phyloP scores from a whole-genome alignment of 371 early-diverging fungal species.

The Haplosporangium sp. region DNA sequence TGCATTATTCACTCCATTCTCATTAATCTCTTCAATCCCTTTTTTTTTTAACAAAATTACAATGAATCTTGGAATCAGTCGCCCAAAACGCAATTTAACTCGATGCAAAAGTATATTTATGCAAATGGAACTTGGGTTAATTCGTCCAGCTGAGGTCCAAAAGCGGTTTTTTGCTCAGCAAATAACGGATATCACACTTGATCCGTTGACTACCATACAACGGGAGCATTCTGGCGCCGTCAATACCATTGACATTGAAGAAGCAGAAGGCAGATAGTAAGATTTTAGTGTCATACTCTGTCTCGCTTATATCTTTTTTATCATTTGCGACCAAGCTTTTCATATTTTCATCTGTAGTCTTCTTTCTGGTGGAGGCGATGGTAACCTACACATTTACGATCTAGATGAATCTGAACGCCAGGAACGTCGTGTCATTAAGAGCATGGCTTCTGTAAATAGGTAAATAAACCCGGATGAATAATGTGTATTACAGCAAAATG shows the following conservation, averaged over 20 bases:
- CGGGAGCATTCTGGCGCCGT: conserved; percentile 63
- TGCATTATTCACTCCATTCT: not conserved
- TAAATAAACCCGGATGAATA: conserved; percentile 18
- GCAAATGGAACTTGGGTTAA: conserved; percentile 29
- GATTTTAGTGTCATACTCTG: conserved; percentile 3
- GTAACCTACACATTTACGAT: conserved; percentile 78
- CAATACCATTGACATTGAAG: conserved; percentile 67
- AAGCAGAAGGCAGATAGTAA: conserved; percentile 72
- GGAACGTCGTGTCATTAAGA: conserved; percentile 57
- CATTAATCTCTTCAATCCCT: not conserved
- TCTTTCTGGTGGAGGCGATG: conserved; percentile 77
- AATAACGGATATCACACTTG: conserved; percentile 31
- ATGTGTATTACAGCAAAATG: too few species aligned
- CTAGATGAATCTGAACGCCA: conserved; percentile 59
- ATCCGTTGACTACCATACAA: conserved; percentile 35
- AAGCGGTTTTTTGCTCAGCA: conserved; percentile 17
- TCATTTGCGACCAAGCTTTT: not conserved
- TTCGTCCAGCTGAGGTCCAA: conserved; percentile 17
- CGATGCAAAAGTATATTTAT: conserved; percentile 26
- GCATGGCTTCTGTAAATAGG: conserved; percentile 63
- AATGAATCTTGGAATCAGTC: conserved; percentile 11
- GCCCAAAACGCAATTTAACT: not conserved
- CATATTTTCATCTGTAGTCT: conserved; percentile 56
- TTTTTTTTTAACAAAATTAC: not conserved
- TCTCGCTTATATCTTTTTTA: too few species aligned